Percentiles rank a stretch among this genome's conserved stretches.
Conservation (phyloP, 495 filamentous ascomycete genomes). For the Hypoxylon lienhwacheense region DNA sequence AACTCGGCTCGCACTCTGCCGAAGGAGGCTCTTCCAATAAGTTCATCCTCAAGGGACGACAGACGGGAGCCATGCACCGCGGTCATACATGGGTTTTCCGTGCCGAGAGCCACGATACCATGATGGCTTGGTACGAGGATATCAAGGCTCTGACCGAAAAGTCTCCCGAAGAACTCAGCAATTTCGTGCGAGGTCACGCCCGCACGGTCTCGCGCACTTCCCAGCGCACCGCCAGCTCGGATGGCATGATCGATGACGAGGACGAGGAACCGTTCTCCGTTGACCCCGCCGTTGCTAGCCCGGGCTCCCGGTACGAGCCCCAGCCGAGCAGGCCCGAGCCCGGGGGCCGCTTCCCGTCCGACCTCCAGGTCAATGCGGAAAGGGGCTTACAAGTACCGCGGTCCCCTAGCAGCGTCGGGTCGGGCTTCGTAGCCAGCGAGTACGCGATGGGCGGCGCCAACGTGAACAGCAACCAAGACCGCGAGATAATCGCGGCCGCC, state of each 20-base stretch:
- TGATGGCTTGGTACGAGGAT: slow-evolving; percentile 96
- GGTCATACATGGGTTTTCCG: slow-evolving; percentile 98
- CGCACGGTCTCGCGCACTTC: slow-evolving; percentile 73
- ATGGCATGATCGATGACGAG: slow-evolving; percentile 76
- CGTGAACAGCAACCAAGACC: slow-evolving; percentile 45
- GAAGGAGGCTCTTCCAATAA: slow-evolving; percentile 91
- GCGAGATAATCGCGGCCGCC: slow-evolving; percentile 57
- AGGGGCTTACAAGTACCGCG: slow-evolving; percentile 74
- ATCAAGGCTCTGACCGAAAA: slow-evolving; percentile 85
- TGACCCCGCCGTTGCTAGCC: slow-evolving; percentile 51
- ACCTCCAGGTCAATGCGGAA: slow-evolving; percentile 70
- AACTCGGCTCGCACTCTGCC: slow-evolving; percentile 87
- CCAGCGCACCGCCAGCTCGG: slow-evolving; percentile 65
- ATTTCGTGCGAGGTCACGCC: slow-evolving; percentile 77
- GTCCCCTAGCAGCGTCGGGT: slow-evolving; percentile 77
- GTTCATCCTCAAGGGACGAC: slow-evolving; percentile 93
- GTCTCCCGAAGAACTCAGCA: slow-evolving; percentile 84
- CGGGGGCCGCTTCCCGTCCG: slow-evolving; percentile 89
- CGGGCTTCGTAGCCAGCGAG: slow-evolving; percentile 54
- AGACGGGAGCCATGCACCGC: slow-evolving; percentile 89
- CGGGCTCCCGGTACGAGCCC: slow-evolving; percentile 50
- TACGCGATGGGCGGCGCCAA: slow-evolving; percentile 14
- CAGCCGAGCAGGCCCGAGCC: slow-evolving; percentile 66
- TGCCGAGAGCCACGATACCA: slow-evolving; percentile 90
- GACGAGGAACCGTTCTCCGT: slow-evolving; percentile 84